Evolutionary conservation across 2,329 filamentous ascomycete genomes (phyloP), one percentile per base, ranked within the genome.

Genomic region (Dactylellina cionopaga): DNA sequence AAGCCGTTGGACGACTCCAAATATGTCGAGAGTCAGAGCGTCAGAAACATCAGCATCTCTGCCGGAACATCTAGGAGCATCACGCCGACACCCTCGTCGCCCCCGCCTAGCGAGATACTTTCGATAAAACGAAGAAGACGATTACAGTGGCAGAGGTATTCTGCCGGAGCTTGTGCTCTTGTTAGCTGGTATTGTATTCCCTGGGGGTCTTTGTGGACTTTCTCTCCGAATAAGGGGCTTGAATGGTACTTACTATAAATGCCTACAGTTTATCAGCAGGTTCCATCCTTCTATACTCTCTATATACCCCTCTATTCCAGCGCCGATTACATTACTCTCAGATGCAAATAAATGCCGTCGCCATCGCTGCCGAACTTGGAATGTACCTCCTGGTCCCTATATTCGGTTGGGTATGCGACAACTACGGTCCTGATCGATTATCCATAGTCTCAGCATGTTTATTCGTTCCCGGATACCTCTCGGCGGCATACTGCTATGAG

Each of bases 231-330:
- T 43, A 43, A 41, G 46, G 46, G 22, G 33, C 15, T 3, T 15
- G 13, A n/a, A n/a, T 54, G 22, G 49, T 11, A 43, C 33, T 44
- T 5, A 58, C 25, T 29, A 7, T 27, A 19, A 31, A 11, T 46
- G 6, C 7, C 13, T 27, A 75, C 46, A 72, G 77, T 58, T 55
- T 97, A 29, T 95, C 91, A 79, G 94, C 92, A 27, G 95, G 94
- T 74, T 96, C 92, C 77, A 92, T 98, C 78, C 92, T 92, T 52
- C 91, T 92, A 51, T 99, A 95, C 83, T 96, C 92, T 33, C 87
- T 99, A 29, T 99, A 98, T 80, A 95, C 91, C 6, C 93, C 92
- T 76, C 85, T 96, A 49, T 92, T 99, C 82, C 92, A 96, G 80
- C 89, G 90, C 62, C 88, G 89, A 44, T 85, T 99, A 55, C 90